A percentile compares a stretch with the other conserved stretches of the same genome.
Conservation (phyloP, 2,329 filamentous ascomycete species). For the Fusarium drepaniforme region DNA sequence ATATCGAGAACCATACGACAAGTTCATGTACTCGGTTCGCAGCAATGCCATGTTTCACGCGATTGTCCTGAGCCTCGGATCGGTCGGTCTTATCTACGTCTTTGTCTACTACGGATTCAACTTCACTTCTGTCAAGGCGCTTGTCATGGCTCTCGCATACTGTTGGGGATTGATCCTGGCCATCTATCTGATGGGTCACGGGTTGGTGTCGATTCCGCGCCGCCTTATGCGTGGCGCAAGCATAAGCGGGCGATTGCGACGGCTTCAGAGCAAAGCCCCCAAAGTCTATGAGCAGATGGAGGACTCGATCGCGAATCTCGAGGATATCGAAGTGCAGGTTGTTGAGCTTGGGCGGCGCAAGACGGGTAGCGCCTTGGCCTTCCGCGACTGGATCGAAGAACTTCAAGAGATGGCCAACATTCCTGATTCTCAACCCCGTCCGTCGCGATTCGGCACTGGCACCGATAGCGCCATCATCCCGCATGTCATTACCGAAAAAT, state of each 20-base stretch:
- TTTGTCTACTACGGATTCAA: constrained; percentile 82
- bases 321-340: constrained; percentile 86
- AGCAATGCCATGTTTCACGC: constrained; percentile 91
- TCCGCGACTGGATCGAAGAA: constrained; percentile 97
- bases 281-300: constrained; percentile 88
- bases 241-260: constrained; percentile 78
- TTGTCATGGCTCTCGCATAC: constrained; percentile 95
- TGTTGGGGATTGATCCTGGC: constrained; percentile 92
- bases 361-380: constrained; percentile 78
- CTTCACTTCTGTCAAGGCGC: constrained; percentile 79
- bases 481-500: constrained; percentile 90
- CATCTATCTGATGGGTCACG: constrained; percentile 98
- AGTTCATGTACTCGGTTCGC: constrained; percentile 86
- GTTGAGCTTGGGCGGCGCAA: constrained; percentile 84
- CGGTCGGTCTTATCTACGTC: constrained; percentile 84
- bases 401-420: constrained; percentile 81
- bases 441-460: constrained; percentile 54
- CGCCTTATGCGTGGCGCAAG: constrained; percentile 84
- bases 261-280: constrained; percentile 83
- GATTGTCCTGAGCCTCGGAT: constrained; percentile 78
- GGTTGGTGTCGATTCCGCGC: constrained; percentile 90
- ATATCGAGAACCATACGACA: constrained; percentile 86
- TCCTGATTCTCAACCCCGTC: constrained; percentile 69
- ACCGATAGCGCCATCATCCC: constrained; percentile 69
- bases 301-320: constrained; percentile 83